Conservation (phyloP, 2,329 filamentous ascomycete genomes). For the Fusarium dimerum region DNA sequence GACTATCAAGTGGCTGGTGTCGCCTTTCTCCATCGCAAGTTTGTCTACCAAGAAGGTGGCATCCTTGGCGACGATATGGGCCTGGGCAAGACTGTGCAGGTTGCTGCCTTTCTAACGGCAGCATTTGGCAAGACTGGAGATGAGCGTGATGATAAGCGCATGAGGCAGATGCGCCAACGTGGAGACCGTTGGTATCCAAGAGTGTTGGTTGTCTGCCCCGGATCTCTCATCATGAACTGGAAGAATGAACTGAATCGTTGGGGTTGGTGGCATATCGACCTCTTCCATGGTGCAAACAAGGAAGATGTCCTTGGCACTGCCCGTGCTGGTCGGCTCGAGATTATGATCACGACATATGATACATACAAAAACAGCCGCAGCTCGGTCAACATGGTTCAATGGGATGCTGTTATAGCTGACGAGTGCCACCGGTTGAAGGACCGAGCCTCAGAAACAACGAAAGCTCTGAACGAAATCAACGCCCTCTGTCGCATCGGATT, state of each 20-base stretch:
- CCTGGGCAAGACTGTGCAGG: slow-evolving; percentile 93
- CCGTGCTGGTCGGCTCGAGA: slow-evolving; percentile 74
- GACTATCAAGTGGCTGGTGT: slow-evolving; percentile 90
- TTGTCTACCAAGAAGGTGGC: slow-evolving; percentile 87
- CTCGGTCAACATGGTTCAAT: slow-evolving; percentile 78
- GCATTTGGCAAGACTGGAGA: slow-evolving; percentile 95
- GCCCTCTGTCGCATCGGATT: slow-evolving; percentile 89
- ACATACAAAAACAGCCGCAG: slow-evolving; percentile 81
- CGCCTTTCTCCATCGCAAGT: slow-evolving; percentile 81
- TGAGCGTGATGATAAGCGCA: slow-evolving; percentile 78
- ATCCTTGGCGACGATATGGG: slow-evolving; percentile 98
- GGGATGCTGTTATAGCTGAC: slow-evolving; percentile 94
- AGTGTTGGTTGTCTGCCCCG: slow-evolving; percentile 84
- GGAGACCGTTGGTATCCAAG: slow-evolving; percentile 71
- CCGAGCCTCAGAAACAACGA: slow-evolving; percentile 71
- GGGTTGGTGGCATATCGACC: slow-evolving; percentile 93
- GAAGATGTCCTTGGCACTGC: slow-evolving; percentile 73
- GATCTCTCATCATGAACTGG: slow-evolving; percentile 89
- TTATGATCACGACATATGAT: slow-evolving; percentile 91
- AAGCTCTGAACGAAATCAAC: slow-evolving; percentile 88
- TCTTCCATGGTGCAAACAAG: slow-evolving; percentile 72
- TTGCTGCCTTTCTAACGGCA: slow-evolving; percentile 86
- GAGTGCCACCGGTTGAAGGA: slow-evolving; percentile 93
- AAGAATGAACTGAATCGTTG: slow-evolving; percentile 80
- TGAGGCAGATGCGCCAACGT: slow-evolving; percentile 77